Conservation (phyloP, 2,329 filamentous ascomycete genomes). For the Nothopassalora personata region DNA sequence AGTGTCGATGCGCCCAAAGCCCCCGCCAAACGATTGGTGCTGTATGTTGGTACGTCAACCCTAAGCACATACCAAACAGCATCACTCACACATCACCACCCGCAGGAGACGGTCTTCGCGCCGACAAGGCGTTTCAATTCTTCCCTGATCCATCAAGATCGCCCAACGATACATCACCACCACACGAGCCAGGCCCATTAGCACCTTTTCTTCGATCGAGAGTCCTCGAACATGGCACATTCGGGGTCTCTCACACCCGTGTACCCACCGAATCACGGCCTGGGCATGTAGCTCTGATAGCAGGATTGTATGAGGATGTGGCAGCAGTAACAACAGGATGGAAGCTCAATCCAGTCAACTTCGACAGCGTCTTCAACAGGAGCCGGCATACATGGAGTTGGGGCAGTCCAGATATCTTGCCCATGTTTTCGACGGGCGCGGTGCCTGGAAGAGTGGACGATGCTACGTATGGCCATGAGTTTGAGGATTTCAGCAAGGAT, state of each 20-base stretch:
- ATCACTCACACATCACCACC: conserved; percentile 2
- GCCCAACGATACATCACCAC: conserved; percentile 51
- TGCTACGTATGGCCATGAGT: conserved; percentile 75
- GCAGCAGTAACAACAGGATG: conserved; percentile 95
- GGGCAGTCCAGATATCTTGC: conserved; percentile 95
- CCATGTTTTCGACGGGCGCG: conserved; percentile 95
- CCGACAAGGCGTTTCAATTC: conserved; percentile 94
- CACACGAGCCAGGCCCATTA: conserved; percentile 68
- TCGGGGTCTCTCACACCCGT: conserved; percentile 93
- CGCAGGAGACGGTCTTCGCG: conserved; percentile 78
- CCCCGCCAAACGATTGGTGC: conserved; percentile 81
- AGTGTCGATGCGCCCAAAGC: conserved; percentile 62
- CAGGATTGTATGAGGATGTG: conserved; percentile 94
- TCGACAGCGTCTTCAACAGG: conserved; percentile 97
- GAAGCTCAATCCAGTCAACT: conserved; percentile 97
- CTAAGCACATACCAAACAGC: not conserved
- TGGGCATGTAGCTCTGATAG: conserved; percentile 93
- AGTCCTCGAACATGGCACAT: conserved; percentile 84
- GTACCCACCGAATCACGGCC: conserved; percentile 95
- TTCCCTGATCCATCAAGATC: conserved; percentile 77
- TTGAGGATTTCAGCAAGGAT: conserved; percentile 84
- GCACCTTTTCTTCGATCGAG: conserved; percentile 88
- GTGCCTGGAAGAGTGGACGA: conserved; percentile 80
- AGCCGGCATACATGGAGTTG: conserved; percentile 98
- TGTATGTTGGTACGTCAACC: conserved; percentile 70